Evolutionary conservation across 2,329 filamentous ascomycete genomes (phyloP), one percentile per base, ranked within the genome.

Genomic region (Aureobasidium sp.): DNA sequence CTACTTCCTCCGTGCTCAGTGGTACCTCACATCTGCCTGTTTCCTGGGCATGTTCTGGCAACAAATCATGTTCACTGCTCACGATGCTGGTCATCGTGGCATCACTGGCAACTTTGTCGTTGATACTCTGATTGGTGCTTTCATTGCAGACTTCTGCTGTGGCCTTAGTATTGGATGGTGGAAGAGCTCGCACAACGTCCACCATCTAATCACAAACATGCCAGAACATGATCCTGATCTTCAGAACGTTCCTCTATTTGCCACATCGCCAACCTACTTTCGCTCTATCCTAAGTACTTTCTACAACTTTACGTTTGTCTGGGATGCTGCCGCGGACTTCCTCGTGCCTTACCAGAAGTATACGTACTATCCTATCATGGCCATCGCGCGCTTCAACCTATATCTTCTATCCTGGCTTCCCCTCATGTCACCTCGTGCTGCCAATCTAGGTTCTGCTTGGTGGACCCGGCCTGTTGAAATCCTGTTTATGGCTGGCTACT

Each of bases 401-500:
- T 96, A 95, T 73, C 78, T 84, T 12, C 81, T 94, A 17, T 92
- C 89, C 15, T 95, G 88, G 88, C 82, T 87, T 66, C 90, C 88
- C 72, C 82, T 95, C 1, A 75, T 92, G 62, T 78, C 82, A 13
- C 85, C 87, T 12, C 84, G 87, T 61, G 88, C 88, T 0, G 88
- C 89, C 0, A 84, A 80, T 63, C 87, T 88, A 65, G 91, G 91
- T 1, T 84, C 87, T 12, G 90, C 90, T 2, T 87, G 87, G 80
- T 95, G 90, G 89, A 89, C 92, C 68, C 82, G 89, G 56, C 92
- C 84, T 77, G 78, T 94, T n/a, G 91, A 96, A 73, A 76, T 94
- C 20, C 76, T 76, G 26, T 90, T 91, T 3, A 87, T 93, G 71
- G 69, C 85, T 9, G 87, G 91, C 74, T 96, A 95, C 77, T 96